These are phyloP conservation scores for Globisporangium solare DNA, from an alignment of 352 stramenopile genomes.

Conservation along the genomic window DNA sequence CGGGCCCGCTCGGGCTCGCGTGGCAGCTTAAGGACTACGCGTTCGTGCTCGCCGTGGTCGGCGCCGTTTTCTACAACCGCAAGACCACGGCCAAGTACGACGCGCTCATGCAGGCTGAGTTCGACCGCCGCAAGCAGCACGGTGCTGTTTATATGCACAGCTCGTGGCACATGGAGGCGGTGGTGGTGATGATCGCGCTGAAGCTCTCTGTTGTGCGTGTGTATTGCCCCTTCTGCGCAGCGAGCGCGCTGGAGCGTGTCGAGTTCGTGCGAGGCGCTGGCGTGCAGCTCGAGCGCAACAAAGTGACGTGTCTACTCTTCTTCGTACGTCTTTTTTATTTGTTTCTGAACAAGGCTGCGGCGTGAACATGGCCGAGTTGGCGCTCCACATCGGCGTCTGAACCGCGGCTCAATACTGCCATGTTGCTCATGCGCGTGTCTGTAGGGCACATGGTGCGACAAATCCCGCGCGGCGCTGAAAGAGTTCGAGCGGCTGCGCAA, in stretches of 20 bases:
- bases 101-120: slow-evolving; percentile 23
- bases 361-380: too few relatives aligned
- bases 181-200: too few relatives aligned
- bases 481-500: slow-evolving; percentile 40
- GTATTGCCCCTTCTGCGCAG: slow-evolving; percentile 16
- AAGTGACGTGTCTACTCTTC: slow-evolving; percentile 72
- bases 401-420: neutral
- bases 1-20: slow-evolving; percentile 24
- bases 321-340: slow-evolving; percentile 39
- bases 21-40: slow-evolving; percentile 56
- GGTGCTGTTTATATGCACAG: slow-evolving; percentile 4
- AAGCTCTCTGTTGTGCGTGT: neutral
- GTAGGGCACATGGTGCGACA: slow-evolving; percentile 61
- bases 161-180: neutral
- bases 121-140: slow-evolving; percentile 12
- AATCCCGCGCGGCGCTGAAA: slow-evolving; percentile 45
- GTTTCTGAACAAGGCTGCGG: too few relatives aligned
- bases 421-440: slow-evolving; percentile 1
- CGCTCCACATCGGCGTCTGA: neutral
- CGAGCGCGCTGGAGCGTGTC: slow-evolving; percentile 35
- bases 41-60: slow-evolving; percentile 54
- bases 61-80: slow-evolving; percentile 52
- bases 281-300: slow-evolving; percentile 46
- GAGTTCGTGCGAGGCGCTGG: slow-evolving; percentile 55
- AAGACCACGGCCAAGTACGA: slow-evolving; percentile 53